Percentiles rank a stretch among this genome's conserved stretches.
Evolutionary conservation across 2,329 filamentous ascomycete genomes (phyloP).

Genomic region (Diaporthe citriasiana): DNA sequence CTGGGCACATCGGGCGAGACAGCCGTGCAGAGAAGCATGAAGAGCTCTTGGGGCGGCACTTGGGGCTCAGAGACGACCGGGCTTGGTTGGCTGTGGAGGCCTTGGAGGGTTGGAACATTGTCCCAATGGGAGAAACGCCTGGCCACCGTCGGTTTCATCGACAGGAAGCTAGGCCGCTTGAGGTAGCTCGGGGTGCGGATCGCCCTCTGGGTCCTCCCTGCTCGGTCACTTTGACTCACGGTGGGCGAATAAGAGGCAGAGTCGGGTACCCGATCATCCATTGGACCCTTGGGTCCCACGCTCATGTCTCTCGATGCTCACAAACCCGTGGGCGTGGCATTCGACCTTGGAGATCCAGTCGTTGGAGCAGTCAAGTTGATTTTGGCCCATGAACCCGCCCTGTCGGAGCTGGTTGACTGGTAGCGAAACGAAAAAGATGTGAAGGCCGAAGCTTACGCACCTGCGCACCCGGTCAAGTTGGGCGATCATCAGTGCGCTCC

Average conservation of each 20-base stretch:
- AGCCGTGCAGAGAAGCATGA: neutral
- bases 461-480: neutral
- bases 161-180: slow-evolving; percentile 31
- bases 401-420: neutral
- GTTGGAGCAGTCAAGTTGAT: neutral
- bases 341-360: slow-evolving; percentile 23
- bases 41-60: slow-evolving; percentile 1
- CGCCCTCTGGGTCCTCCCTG: slow-evolving; percentile 17
- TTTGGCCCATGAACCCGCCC: neutral
- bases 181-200: slow-evolving; percentile 24
- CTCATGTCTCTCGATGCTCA: slow-evolving; percentile 20
- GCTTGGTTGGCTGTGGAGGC: slow-evolving; percentile 37
- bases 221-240: slow-evolving; percentile 14
- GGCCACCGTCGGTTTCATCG: slow-evolving; percentile 40
- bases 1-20: slow-evolving; percentile 23
- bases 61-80: no score
- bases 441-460: slow-evolving; percentile 16
- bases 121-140: slow-evolving; percentile 39
- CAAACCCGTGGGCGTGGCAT: slow-evolving; percentile 1
- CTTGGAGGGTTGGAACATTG: slow-evolving; percentile 27
- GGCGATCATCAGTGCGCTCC: slow-evolving; percentile 26
- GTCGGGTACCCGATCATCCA: neutral
- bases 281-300: slow-evolving; percentile 6
- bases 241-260: slow-evolving; percentile 20
- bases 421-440: neutral